These are phyloP conservation scores for Trichoderma simmonsii DNA, from an alignment of 2,329 filamentous ascomycete genomes.

Conservation along the genomic window DNA sequence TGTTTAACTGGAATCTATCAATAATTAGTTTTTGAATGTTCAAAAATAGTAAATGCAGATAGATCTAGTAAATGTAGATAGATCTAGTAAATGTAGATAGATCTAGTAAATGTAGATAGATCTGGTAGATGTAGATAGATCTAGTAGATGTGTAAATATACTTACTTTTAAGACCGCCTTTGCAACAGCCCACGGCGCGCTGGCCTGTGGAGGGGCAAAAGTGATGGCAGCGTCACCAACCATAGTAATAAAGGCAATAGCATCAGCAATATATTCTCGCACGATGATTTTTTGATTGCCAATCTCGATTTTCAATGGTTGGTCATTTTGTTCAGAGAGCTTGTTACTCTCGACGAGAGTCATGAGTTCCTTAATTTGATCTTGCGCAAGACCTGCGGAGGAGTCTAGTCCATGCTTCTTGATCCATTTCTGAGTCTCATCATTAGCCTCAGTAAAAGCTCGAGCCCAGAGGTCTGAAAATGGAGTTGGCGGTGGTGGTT, in stretches of 20 bases:
- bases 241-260: slow-evolving; percentile 9
- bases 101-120: not conserved
- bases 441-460: not conserved
- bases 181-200: not conserved
- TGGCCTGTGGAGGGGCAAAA: not conserved
- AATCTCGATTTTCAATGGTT: not conserved
- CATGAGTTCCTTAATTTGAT: not conserved
- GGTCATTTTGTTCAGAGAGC: not conserved
- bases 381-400: not conserved
- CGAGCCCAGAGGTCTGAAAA: not conserved
- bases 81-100: not conserved
- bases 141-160: not conserved
- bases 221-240: not conserved
- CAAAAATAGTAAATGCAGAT: too few relatives aligned
- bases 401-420: not conserved
- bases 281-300: not conserved
- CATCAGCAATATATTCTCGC: not conserved
- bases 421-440: not conserved
- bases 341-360: not conserved
- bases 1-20: not conserved
- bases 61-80: too few relatives aligned
- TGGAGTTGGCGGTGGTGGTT: not conserved
- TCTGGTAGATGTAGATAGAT: not conserved
- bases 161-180: slow-evolving; percentile 3
- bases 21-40: not conserved